Evolutionary conservation across 768 basidiomycete genomes (phyloP), one percentile per base, ranked within the genome.

Genomic region (Boletus bicolor): DNA sequence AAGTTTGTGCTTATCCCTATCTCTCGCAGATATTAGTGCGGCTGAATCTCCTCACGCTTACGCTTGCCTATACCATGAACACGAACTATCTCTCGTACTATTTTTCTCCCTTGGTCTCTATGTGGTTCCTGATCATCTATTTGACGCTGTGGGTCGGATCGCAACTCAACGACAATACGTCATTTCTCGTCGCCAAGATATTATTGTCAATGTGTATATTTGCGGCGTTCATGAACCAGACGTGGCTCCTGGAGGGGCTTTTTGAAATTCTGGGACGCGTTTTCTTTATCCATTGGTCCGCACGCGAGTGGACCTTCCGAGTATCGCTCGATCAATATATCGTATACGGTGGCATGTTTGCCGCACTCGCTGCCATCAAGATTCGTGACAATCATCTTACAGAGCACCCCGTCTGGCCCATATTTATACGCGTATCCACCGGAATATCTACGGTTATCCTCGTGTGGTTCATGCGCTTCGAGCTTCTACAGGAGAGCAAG

Each of bases 41-140:
- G 19, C 75, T 95, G 54, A 97, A 96, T 73, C 72, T 95, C 34
- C 77, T 93, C 43, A 92, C 93, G 5, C 74, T 96, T 50, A 73
- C 85, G 26, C 80, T 97, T 45, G 87, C 88, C 8, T 97, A 95
- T 74, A 82, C 85, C 43, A 94, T 96, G 93, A 84, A 94, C 75
- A 93, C 91, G 54, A 81, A 92, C 70, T 97, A 94, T 72, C 82
- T 93, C 59, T 90, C 83, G 46, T 94, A 94, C 72, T 96, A 94
- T 73, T 94, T 93, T 65, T 81, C 91, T 10, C 93, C 93, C 8
- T 78, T 96, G 64, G 92, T 94, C 30, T 89, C 92, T 24, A 82
- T 88, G 82, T 94, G 90, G 91, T 96, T 87, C 73, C 71, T 92
- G 55, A 80, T 94, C 76, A 83, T 95, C 70, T 95, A 91, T 74